phyloP scores from a whole-genome alignment of 352 stramenopile species.

The Phytophthora idaei region DNA sequence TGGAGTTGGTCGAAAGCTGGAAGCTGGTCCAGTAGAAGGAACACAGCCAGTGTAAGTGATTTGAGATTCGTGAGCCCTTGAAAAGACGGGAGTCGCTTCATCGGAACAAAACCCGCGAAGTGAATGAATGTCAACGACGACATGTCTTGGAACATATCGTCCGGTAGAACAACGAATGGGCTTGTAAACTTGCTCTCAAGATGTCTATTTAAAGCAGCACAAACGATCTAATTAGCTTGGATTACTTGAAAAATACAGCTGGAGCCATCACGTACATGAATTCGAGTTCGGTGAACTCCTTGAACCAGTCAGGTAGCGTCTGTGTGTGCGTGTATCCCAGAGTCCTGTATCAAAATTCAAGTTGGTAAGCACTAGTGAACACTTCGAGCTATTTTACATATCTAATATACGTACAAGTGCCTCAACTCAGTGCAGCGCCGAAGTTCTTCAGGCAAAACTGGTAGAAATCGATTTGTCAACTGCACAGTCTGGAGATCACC shows the following conservation, averaged over 20 bases:
- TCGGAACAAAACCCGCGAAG: slow-evolving; percentile 29
- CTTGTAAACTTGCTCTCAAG: slow-evolving; percentile 31
- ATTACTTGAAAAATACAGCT: neutral
- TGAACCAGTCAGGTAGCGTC: slow-evolving; percentile 43
- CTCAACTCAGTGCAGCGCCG: slow-evolving; percentile 34
- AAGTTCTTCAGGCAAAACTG: slow-evolving; percentile 36
- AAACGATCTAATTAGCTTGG: neutral
- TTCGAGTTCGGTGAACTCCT: slow-evolving; percentile 38
- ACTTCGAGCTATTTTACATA: too few species aligned
- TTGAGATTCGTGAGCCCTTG: slow-evolving; percentile 41
- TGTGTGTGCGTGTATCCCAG: slow-evolving; percentile 49
- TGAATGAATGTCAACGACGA: slow-evolving; percentile 43
- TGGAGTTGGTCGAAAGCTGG: slow-evolving; percentile 23
- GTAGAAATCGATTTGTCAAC: slow-evolving; percentile 44
- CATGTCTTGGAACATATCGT: slow-evolving; percentile 46
- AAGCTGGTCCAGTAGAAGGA: slow-evolving; percentile 21
- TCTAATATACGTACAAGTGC: too few species aligned
- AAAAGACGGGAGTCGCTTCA: slow-evolving; percentile 36
- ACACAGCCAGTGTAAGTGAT: slow-evolving; percentile 30
- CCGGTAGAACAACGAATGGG: slow-evolving; percentile 18
- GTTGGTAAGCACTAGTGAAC: neutral
- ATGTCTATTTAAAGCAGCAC: slow-evolving; percentile 17
- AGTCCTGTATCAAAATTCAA: slow-evolving; percentile 29
- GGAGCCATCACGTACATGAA: slow-evolving; percentile 32
- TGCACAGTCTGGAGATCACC: slow-evolving; percentile 41